Percentiles rank a stretch among this genome's conserved stretches.
Evolutionary conservation across 2,329 filamentous ascomycete species (phyloP).

Genomic region (Aureobasidium zeae): DNA sequence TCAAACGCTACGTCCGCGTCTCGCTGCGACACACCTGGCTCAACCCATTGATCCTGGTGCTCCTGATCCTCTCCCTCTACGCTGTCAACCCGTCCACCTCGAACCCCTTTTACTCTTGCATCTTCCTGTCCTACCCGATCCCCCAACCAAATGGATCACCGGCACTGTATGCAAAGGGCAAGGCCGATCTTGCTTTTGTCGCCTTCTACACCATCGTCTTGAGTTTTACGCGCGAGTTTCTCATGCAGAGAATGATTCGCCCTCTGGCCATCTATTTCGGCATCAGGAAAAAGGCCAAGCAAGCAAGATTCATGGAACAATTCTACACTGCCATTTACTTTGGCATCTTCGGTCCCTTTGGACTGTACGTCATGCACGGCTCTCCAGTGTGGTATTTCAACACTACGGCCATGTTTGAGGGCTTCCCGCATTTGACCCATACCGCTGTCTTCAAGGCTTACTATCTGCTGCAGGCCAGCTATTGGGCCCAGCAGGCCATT

Average conservation of each 20-base stretch:
- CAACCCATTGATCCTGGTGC: constrained; percentile 58
- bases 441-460: constrained; percentile 84
- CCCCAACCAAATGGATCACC: constrained; percentile 35
- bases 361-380: constrained; percentile 80
- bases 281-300: constrained; percentile 65
- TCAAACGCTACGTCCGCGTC: constrained; percentile 38
- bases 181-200: constrained; percentile 77
- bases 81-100: constrained; percentile 64
- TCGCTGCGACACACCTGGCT: constrained; percentile 51
- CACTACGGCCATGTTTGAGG: constrained; percentile 79
- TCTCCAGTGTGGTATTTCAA: constrained; percentile 97
- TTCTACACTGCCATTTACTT: constrained; percentile 92
- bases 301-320: constrained; percentile 91
- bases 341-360: constrained; percentile 67
- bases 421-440: constrained; percentile 74
- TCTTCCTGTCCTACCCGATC: constrained; percentile 78
- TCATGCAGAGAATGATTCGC: constrained; percentile 83
- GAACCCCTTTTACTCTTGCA: constrained; percentile 70
- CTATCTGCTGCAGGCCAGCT: constrained; percentile 87
- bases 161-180: constrained; percentile 78
- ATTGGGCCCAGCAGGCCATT: constrained; percentile 92
- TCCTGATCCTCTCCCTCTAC: constrained; percentile 58
- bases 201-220: constrained; percentile 82
- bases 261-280: constrained; percentile 63
- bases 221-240: constrained; percentile 87